phyloP scores from a whole-genome alignment of 345 rosid genomes.

The Pelargonium nanum region DNA sequence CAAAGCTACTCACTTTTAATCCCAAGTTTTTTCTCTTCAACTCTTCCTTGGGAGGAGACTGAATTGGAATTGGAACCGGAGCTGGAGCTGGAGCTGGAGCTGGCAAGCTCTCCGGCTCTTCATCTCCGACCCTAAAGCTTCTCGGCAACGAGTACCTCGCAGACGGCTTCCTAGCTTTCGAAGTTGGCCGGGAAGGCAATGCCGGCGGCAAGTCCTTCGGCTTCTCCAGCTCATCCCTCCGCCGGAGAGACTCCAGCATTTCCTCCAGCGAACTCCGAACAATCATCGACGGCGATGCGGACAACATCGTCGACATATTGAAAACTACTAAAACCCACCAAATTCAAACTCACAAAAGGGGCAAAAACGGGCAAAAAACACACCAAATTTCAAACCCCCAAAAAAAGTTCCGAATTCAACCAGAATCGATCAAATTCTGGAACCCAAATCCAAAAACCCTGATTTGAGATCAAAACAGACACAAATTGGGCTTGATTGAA shows the following conservation, averaged over 20 bases:
- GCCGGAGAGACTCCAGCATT: constrained; percentile 77
- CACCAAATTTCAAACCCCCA: not conserved
- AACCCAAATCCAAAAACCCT: not conserved
- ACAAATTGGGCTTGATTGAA: not conserved
- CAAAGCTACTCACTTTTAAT: constrained; percentile 47
- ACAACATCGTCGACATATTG: constrained; percentile 48
- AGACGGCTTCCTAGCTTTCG: constrained; percentile 74
- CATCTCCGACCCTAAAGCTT: constrained; percentile 33
- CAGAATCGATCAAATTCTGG: not conserved
- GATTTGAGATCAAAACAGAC: not conserved
- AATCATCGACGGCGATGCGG: constrained; percentile 53
- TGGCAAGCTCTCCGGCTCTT: constrained; percentile 8
- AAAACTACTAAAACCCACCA: not conserved
- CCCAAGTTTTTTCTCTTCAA: constrained; percentile 53
- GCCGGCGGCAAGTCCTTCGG: constrained; percentile 82
- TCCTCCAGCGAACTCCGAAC: constrained; percentile 90
- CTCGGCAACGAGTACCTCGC: constrained; percentile 63
- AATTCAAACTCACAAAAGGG: not conserved
- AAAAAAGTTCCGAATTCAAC: not conserved
- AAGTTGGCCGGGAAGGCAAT: constrained; percentile 79
- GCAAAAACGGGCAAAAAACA: no score
- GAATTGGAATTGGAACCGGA: no score
- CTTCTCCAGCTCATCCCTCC: constrained; percentile 54
- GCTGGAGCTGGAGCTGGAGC: no score
- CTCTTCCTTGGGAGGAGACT: constrained; percentile 46